Conservation (phyloP, 2,329 filamentous ascomycete genomes). For the Neocucurbitaria cava region DNA sequence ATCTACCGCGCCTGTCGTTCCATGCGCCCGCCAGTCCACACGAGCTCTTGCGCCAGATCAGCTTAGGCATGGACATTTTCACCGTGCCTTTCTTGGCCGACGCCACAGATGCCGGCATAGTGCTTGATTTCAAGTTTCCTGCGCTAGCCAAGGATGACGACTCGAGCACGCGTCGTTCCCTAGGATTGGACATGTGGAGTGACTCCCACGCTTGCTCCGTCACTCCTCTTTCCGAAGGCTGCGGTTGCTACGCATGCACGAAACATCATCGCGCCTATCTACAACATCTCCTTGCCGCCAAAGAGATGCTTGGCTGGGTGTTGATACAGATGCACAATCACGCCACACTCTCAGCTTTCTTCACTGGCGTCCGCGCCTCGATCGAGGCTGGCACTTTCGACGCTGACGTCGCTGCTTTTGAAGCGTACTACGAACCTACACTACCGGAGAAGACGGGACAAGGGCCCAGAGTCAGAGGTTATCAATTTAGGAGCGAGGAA, state of each 20-base stretch:
- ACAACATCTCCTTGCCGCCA: constrained; percentile 84
- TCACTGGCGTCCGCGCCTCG: constrained; percentile 70
- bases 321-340: constrained; percentile 94
- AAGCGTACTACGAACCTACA: constrained; percentile 70
- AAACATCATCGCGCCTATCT: constrained; percentile 87
- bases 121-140: constrained; percentile 80
- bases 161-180: constrained; percentile 32
- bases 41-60: constrained; percentile 76
- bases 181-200: constrained; percentile 83
- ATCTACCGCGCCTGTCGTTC: constrained; percentile 77
- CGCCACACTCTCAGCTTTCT: constrained; percentile 74
- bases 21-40: constrained; percentile 75
- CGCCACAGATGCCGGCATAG: constrained; percentile 84
- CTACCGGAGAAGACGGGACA: constrained; percentile 77
- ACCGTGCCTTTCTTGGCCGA: constrained; percentile 76
- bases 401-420: constrained; percentile 65
- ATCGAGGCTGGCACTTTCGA: constrained; percentile 66
- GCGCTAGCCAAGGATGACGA: constrained; percentile 29
- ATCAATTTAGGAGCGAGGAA: constrained; percentile 42
- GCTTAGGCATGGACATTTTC: constrained; percentile 80
- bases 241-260: constrained; percentile 82
- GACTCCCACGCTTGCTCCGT: constrained; percentile 65
- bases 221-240: constrained; percentile 66
- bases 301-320: constrained; percentile 97
- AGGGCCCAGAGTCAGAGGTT: constrained; percentile 64